Conservation (phyloP, 345 rosid genomes). For the Toxicodendron radicans region DNA sequence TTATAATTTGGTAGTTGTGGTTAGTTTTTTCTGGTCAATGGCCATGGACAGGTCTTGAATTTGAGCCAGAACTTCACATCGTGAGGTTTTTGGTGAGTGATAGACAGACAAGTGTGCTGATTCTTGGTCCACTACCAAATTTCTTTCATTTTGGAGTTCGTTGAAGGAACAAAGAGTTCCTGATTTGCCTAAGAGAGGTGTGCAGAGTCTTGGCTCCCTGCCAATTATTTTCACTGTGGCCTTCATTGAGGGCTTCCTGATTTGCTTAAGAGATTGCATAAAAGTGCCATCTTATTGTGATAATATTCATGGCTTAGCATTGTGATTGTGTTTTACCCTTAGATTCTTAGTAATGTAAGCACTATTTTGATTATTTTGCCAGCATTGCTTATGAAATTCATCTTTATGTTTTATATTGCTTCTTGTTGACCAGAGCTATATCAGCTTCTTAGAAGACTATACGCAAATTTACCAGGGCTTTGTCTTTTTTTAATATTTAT, state of each 20-base stretch:
- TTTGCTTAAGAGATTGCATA: background rate
- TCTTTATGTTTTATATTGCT: slow-evolving; percentile 4
- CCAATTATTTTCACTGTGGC: background rate
- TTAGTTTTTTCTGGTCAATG: background rate
- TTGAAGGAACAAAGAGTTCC: too few species aligned
- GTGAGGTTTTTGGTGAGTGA: background rate
- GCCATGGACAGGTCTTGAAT: background rate
- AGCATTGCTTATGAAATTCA: background rate
- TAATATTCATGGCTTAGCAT: background rate
- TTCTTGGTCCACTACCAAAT: too few species aligned
- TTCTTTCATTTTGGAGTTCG: too few species aligned
- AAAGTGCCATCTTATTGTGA: background rate
- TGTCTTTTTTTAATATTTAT: slow-evolving; percentile 14
- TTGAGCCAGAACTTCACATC: background rate
- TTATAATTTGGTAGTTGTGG: background rate
- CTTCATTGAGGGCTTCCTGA: background rate
- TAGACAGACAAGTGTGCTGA: background rate
- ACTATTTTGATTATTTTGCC: too few species aligned
- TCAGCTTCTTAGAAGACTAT: slow-evolving; percentile 11
- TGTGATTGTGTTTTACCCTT: background rate
- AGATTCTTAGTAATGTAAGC: too few species aligned
- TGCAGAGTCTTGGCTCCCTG: background rate
- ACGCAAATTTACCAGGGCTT: slow-evolving; percentile 1
- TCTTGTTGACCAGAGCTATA: slow-evolving; percentile 12
- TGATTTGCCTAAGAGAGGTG: background rate